These are phyloP conservation scores for Beta lomatogona DNA, from an alignment of 179 eudicot species.

Conservation along the genomic window DNA sequence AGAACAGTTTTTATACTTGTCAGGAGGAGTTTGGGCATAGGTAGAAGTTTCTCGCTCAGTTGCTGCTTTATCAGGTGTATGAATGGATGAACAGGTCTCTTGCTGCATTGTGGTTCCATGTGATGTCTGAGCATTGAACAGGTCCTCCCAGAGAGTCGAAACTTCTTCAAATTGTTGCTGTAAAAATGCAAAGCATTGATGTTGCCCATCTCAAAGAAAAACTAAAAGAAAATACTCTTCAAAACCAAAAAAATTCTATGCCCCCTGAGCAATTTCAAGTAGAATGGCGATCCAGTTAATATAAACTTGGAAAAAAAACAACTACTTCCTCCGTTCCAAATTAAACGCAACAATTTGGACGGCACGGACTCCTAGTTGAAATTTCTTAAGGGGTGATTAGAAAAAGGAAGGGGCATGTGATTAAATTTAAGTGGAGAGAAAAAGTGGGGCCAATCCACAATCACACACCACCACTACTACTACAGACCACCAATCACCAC, in stretches of 20 bases:
- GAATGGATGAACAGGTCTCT: conserved; percentile 29
- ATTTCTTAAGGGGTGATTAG: too few species aligned
- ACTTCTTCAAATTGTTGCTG: conserved; percentile 30
- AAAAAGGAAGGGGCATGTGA: too few species aligned
- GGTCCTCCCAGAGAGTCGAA: conserved; percentile 20
- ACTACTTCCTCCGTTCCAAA: too few species aligned
- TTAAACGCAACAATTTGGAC: too few species aligned
- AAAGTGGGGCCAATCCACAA: too few species aligned
- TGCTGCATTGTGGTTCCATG: conserved; percentile 17
- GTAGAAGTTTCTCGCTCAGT: conserved; percentile 26
- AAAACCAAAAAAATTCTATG: neutral
- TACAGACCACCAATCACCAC: too few species aligned
- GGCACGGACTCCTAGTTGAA: too few species aligned
- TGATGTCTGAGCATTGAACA: conserved; percentile 23
- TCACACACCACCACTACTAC: too few species aligned
- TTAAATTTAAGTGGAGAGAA: too few species aligned
- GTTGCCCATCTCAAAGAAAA: neutral
- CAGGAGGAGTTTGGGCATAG: conserved; percentile 39
- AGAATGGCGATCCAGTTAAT: neutral
- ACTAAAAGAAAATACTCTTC: neutral
- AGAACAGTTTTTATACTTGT: conserved; percentile 33
- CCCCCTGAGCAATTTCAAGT: neutral
- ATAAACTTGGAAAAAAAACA: neutral
- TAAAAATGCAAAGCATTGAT: conserved; percentile 8
- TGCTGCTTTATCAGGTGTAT: conserved; percentile 35